Base-by-base conservation (phyloP, 2,329 filamentous ascomycete genomes). In the Colletotrichum lindemuthianum region DNA sequence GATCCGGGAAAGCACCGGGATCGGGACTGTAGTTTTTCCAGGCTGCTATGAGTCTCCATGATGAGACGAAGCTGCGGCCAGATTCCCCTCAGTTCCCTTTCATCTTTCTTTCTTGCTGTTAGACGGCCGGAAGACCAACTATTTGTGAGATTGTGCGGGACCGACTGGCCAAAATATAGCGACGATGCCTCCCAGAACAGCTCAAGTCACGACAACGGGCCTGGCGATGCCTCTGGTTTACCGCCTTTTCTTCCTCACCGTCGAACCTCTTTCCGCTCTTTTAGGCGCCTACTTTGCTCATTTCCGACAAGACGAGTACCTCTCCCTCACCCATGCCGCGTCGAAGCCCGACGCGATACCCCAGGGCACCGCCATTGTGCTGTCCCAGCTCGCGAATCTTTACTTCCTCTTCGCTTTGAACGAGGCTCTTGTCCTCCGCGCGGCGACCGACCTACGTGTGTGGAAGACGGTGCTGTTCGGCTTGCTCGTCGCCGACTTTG, bases 371-470 rank as follows among this genome's bases (percentile, higher is more conserved):
- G 84, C 86, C 9, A 86, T 93, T 63, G 87, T 88, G 44, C 81
- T 94, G 70, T 87, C 88, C 15, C 92, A 95, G 78, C 84, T 95
- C 37, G 90, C 90, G 47, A 94, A 93, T 76, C 81, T 94, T 67
- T 95, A 94, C 78, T 76, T 94, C 43, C 85, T 92, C 63, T 92
- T 94, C 75, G 87, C 90, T 59, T 77, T 95, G 71, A 92, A 91
- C 78, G 91, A 96, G 78, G 90, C 90, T 2, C 77, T 93, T 32
- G 88, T 95, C 11, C 82, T 95, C 68, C 88, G 92, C 45, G 82
- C 86, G 13, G 92, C 91, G 7, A 79, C 80, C 53, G 88, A 93
- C 77, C 72, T 89, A 39, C 81, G 82, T 32, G 91, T 95, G 61
- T 95, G 92, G 92, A 83, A 80, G 68, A 82, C 86, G 1, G 81